A percentile compares a stretch with the other conserved stretches of the same genome.
Evolutionary conservation across 2,329 filamentous ascomycete species (phyloP).

Genomic region (Teratosphaeria epicoccoides): DNA sequence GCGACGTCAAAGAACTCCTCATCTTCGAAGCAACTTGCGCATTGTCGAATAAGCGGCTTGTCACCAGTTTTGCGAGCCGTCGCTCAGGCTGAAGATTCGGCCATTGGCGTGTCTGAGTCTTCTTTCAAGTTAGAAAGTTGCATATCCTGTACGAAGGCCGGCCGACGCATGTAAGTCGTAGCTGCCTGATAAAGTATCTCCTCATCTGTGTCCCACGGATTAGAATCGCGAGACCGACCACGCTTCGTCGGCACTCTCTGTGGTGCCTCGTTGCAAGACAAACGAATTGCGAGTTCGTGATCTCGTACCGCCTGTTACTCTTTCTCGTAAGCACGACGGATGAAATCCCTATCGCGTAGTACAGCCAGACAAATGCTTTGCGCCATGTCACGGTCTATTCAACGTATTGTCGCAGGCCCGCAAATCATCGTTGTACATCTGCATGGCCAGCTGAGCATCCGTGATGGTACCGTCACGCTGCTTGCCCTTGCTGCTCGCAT

Average conservation of each 20-base stretch:
- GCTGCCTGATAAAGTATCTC: slow-evolving; percentile 15
- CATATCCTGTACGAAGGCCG: background rate
- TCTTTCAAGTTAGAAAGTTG: background rate
- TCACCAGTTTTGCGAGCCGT: slow-evolving; percentile 5
- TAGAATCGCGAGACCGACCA: background rate
- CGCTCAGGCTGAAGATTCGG: slow-evolving; percentile 13
- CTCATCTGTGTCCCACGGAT: slow-evolving; percentile 9
- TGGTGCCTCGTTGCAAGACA: slow-evolving; percentile 1
- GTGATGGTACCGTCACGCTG: slow-evolving; percentile 2
- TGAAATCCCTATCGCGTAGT: slow-evolving; percentile 8
- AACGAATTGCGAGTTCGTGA: slow-evolving; percentile 10
- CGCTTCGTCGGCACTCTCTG: background rate
- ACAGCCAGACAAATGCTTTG: slow-evolving; percentile 15
- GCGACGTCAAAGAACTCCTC: slow-evolving; percentile 20
- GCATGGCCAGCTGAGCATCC: slow-evolving; percentile 8
- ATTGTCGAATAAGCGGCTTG: slow-evolving; percentile 8
- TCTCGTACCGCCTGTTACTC: slow-evolving; percentile 15
- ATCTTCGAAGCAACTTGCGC: slow-evolving; percentile 22
- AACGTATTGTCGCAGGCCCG: slow-evolving; percentile 3
- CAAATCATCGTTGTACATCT: slow-evolving; percentile 18
- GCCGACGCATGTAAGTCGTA: slow-evolving; percentile 12
- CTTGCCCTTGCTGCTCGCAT: slow-evolving; percentile 2
- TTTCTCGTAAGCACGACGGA: slow-evolving; percentile 6
- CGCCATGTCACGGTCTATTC: slow-evolving; percentile 13
- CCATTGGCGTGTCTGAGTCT: slow-evolving; percentile 9